phyloP scores from a whole-genome alignment of 306 rosid genomes.

The Potentilla sterilis region DNA sequence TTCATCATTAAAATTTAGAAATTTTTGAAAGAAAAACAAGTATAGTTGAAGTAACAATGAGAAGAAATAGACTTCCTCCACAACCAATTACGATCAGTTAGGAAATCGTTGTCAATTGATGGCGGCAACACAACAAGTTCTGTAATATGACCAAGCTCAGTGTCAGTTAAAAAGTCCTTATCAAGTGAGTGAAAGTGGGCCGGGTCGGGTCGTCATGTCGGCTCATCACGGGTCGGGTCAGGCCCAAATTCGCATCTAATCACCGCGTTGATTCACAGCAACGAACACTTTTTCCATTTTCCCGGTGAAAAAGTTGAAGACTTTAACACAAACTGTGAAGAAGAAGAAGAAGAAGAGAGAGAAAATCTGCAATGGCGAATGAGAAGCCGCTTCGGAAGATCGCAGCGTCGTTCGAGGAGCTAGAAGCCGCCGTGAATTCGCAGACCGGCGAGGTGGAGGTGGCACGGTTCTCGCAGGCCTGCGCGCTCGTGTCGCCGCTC shows the following conservation, averaged over 20 bases:
- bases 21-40: no score
- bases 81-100: background rate
- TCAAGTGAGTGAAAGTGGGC: background rate
- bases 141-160: background rate
- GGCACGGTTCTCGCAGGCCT: constrained; percentile 69
- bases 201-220: no score
- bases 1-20: no score
- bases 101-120: background rate
- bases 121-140: background rate
- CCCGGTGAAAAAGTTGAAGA: background rate
- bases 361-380: constrained; percentile 46
- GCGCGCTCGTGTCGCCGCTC: constrained; percentile 82
- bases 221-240: no score
- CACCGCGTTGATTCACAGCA: background rate
- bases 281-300: background rate
- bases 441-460: constrained; percentile 43
- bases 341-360: background rate
- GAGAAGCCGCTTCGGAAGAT: constrained; percentile 56
- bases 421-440: constrained; percentile 50
- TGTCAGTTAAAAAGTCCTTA: background rate
- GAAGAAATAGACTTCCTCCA: background rate
- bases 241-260: background rate
- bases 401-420: constrained; percentile 60
- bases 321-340: background rate
- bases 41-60: no score